Evolutionary conservation across 768 basidiomycete species (phyloP).

Genomic region (Paxillus ammoniavirescens): DNA sequence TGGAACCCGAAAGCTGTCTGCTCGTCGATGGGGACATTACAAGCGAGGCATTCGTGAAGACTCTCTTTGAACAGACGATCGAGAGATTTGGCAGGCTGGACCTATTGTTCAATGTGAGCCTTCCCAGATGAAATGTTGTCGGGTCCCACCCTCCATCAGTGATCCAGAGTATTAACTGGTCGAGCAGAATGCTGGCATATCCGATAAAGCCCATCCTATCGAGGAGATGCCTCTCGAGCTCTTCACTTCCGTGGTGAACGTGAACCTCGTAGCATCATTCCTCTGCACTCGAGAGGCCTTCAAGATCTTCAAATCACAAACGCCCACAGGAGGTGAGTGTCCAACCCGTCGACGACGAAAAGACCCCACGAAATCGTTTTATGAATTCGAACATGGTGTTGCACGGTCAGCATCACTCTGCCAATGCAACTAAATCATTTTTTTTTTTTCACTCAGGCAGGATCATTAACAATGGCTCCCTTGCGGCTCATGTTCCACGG

Average conservation of each 20-base stretch:
- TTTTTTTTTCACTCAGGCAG: constrained; percentile 43
- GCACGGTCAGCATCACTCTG: neutral
- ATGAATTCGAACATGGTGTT: neutral
- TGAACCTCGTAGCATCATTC: constrained; percentile 73
- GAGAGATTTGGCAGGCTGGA: constrained; percentile 68
- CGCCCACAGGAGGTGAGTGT: constrained; percentile 62
- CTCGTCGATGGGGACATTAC: constrained; percentile 64
- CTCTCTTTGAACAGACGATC: constrained; percentile 54
- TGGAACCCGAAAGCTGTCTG: constrained; percentile 33
- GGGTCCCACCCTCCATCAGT: neutral
- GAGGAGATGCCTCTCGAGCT: constrained; percentile 60
- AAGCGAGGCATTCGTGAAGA: constrained; percentile 58
- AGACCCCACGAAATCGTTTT: neutral
- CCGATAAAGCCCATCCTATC: constrained; percentile 46
- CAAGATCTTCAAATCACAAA: constrained; percentile 67
- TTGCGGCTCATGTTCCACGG: constrained; percentile 70
- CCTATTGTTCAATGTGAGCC: constrained; percentile 71
- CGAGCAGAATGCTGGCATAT: constrained; percentile 72
- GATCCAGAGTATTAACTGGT: neutral
- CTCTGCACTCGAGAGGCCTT: constrained; percentile 78
- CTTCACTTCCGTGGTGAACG: constrained; percentile 63
- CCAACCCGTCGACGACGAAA: neutral
- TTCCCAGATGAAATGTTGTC: neutral
- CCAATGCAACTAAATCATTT: neutral
- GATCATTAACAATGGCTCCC: constrained; percentile 86